phyloP scores from a whole-genome alignment of 2,329 filamentous ascomycete genomes.

The Cadophora sp. region DNA sequence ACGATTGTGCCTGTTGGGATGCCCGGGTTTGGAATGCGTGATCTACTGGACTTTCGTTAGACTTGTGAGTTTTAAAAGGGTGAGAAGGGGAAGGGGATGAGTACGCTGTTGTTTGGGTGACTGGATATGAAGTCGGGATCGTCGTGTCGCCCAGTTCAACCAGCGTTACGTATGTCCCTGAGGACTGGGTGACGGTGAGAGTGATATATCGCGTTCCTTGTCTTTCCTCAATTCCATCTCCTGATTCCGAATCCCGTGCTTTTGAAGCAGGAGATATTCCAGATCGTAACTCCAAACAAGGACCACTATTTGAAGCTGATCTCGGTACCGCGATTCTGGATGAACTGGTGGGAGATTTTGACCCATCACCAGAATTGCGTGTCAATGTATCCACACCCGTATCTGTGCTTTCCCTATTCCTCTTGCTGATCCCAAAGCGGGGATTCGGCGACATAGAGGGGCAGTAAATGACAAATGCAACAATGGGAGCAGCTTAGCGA shows the following conservation, averaged over 20 bases:
- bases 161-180: slow-evolving; percentile 8
- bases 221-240: neutral
- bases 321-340: neutral
- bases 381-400: neutral
- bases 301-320: neutral
- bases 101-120: neutral
- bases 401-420: neutral
- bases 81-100: neutral
- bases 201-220: slow-evolving; percentile 7
- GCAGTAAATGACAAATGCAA: neutral
- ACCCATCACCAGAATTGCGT: neutral
- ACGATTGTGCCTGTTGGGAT: slow-evolving; percentile 29
- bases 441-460: slow-evolving; percentile 15
- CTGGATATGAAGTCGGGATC: slow-evolving; percentile 1
- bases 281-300: neutral
- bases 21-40: slow-evolving; percentile 9
- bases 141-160: slow-evolving; percentile 2
- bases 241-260: neutral
- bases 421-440: slow-evolving; percentile 1
- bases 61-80: neutral
- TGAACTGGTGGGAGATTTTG: neutral
- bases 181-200: neutral
- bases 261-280: neutral
- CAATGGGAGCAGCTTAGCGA: slow-evolving; percentile 11
- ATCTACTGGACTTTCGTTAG: neutral